Conservation (phyloP, 2,329 filamentous ascomycete species). For the Penicillium nordicum region DNA sequence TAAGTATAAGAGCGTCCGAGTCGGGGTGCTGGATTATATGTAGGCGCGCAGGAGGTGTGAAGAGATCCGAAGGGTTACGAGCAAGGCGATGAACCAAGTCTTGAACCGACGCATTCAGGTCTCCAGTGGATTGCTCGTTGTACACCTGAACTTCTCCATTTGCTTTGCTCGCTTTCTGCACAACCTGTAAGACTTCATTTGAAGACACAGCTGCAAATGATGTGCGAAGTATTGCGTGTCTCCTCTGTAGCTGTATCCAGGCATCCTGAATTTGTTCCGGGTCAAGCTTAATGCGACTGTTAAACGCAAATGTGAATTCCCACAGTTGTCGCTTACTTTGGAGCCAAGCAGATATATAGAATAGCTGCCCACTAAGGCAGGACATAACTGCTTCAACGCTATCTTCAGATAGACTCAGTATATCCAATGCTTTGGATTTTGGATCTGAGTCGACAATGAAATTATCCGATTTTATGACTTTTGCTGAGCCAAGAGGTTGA, state of each 20-base stretch:
- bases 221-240: constrained; percentile 11
- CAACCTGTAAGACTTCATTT: constrained; percentile 2
- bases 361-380: constrained; percentile 2
- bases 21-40: not conserved
- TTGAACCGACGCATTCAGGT: not conserved
- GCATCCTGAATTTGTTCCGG: not conserved
- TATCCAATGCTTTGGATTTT: not conserved
- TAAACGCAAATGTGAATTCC: constrained; percentile 10
- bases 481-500: not conserved
- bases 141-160: not conserved
- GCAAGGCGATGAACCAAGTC: not conserved
- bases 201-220: constrained; percentile 3
- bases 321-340: constrained; percentile 6
- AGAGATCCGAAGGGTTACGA: not conserved
- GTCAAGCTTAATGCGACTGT: not conserved
- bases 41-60: not conserved
- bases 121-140: not conserved
- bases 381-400: not conserved
- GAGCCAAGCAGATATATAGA: constrained; percentile 10
- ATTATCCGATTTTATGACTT: no score
- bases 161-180: not conserved
- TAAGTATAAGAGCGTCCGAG: constrained; percentile 1
- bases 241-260: constrained; percentile 5
- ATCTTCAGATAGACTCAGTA: not conserved
- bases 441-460: not conserved